phyloP scores from a whole-genome alignment of 2,329 filamentous ascomycete species.

The Colletotrichum lindemuthianum region DNA sequence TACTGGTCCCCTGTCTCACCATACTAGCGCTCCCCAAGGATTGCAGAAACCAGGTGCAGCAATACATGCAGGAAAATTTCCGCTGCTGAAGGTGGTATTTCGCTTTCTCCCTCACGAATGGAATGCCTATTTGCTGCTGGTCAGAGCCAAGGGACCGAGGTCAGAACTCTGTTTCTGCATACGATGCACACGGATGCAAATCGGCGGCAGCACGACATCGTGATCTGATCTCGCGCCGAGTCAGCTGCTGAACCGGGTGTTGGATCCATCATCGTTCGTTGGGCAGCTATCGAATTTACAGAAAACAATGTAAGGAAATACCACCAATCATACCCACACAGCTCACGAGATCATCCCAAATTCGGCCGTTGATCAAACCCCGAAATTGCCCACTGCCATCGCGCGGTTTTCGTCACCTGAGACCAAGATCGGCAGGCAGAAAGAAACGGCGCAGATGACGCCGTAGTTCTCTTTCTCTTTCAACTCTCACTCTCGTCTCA shows the following conservation, averaged over 20 bases:
- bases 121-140: neutral
- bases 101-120: neutral
- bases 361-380: slow-evolving; percentile 8
- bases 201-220: slow-evolving; percentile 31
- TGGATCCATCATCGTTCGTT: slow-evolving; percentile 1
- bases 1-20: slow-evolving; percentile 11
- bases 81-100: neutral
- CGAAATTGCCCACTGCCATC: slow-evolving; percentile 17
- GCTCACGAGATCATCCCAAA: slow-evolving; percentile 13
- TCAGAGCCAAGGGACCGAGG: slow-evolving; percentile 6
- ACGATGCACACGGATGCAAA: slow-evolving; percentile 18
- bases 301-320: no score
- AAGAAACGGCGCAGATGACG: neutral
- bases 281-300: neutral
- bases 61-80: slow-evolving; percentile 5
- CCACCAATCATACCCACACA: neutral
- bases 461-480: no score
- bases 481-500: slow-evolving; percentile 11
- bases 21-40: neutral
- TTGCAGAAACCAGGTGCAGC: neutral
- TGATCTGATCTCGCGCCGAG: slow-evolving; percentile 28
- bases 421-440: slow-evolving; percentile 15
- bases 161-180: slow-evolving; percentile 24
- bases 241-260: slow-evolving; percentile 10
- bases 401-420: neutral